Base-by-base conservation (phyloP, 2,329 filamentous ascomycete species). In the Diaporthe sp. region DNA sequence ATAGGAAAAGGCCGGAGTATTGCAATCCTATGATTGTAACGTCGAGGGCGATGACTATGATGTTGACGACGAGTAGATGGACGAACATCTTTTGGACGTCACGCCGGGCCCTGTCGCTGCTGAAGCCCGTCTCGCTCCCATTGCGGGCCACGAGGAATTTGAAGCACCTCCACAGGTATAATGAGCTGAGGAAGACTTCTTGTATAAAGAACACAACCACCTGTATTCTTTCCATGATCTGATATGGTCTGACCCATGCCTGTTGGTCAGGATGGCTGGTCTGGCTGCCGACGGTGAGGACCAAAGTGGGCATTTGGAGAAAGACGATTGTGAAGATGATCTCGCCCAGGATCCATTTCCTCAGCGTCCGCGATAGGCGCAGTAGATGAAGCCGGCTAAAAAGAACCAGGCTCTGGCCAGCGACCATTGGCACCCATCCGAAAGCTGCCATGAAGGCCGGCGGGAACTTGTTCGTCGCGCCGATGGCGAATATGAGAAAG, bases 301-400 rank as follows among this genome's bases (percentile, higher is more conserved):
- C 91, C 47, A 85, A 90, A 53, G 86, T 88, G 0, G 89, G 88
- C 0, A 89, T 79, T 73, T 91, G 87, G 17, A 90, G 79, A 59
- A 90, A 75, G 47, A 92, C 73, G 25, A 85, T 83, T 76, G 90
- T 86, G 75, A 85, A 82, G 69, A 92, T 84, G 71, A 93, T 89
- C 83, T 92, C 89, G 72, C 81, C 85, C 19, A 91, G 83, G 2
- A 91, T 85, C 55, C 82, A 85, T 6, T 83, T 84, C 1, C 91
- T 82, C 32, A 87, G 80, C 13, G 82, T 79, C 8, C 85, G 71
- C 82, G 88, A 86, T 9, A 84, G 85, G 12, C 91, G 85, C 39
- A 93, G 86, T 15, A 92, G 83, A 77, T 93, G 88, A 13, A 92
- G 85, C 27, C 91, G 86, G 61, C 90, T 92, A 80, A 89, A 91